Base-by-base conservation (phyloP, 2,329 filamentous ascomycete genomes). In the Dothideomycetes sp. region DNA sequence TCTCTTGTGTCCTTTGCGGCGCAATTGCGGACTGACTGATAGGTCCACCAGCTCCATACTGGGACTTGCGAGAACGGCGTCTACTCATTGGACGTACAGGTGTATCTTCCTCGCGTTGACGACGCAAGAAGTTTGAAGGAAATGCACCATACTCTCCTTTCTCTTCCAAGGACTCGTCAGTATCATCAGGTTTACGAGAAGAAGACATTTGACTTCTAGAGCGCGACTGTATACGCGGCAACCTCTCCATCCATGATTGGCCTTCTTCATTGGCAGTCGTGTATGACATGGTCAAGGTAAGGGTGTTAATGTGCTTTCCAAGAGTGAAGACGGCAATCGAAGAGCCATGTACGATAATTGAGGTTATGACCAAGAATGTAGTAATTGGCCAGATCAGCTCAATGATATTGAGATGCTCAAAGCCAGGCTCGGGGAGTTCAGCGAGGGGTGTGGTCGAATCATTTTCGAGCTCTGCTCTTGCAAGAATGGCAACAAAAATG, bases 281-380 rank as follows among this genome's bases (percentile, higher is more conserved):
- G 65, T 96, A 98, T 0, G 91, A 95, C 76, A 98, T 84, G 41
- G 91, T 95, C 46, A 98, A 71, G 1, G 85, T 88, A 50, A 98
- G 66, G 0, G 91, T 96, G 65, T 96, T 96, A 74, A 98, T 98
- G 46, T 84, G 88, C 63, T 96, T 98, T 53, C 91, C 91, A 1
- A 98, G 76, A 0, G 91, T 96, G 54, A 98, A 98, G 7, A 98
- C 91, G 4, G 91, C 91, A 52, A 98, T 83, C 0, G 91, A 96
- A n/a, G 91, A 96, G 16, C 91, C 91, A 55, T 98, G 91, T 1
- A 98, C 85, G 25, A 96, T 64, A 53, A 98, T 98, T 10, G 91
- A 98, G 3, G 84, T 74, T 39, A 98, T 84, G 46, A 98, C 89
- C 54, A 98, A 68, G 62, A 98, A 98, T 1, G 85, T 86, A 0